Conservation (phyloP, 345 rosid genomes). For the Linum usitatissimum region DNA sequence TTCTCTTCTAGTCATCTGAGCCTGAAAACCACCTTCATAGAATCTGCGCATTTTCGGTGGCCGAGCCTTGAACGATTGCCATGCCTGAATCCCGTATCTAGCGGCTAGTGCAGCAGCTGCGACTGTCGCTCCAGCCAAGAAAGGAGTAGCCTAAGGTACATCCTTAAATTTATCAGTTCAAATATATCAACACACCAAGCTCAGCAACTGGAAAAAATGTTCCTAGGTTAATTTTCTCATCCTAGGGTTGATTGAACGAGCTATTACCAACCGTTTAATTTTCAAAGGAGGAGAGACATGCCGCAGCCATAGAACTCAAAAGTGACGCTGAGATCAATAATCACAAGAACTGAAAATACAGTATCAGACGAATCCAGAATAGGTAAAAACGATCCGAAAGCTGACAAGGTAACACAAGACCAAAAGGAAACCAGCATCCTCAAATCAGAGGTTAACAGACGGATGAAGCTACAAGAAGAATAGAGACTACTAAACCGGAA, state of each 20-base stretch:
- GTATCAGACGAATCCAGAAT: not conserved
- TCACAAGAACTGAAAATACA: no score
- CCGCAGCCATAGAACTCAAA: no score
- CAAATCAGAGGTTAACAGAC: not conserved
- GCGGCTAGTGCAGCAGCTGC: constrained; percentile 62
- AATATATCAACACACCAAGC: not conserved
- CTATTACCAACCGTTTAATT: not conserved
- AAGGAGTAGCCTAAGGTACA: constrained; percentile 30
- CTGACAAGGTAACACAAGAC: not conserved
- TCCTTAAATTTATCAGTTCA: no score
- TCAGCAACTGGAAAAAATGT: not conserved
- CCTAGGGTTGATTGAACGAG: not conserved
- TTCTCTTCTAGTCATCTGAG: constrained; percentile 31
- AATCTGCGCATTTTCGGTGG: constrained; percentile 27
- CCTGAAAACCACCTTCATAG: constrained; percentile 39
- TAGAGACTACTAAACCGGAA: no score
- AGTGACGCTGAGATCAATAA: not conserved
- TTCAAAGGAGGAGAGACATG: not conserved
- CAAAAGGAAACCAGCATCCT: not conserved
- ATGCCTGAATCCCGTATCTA: constrained; percentile 42
- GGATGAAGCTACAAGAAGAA: no score
- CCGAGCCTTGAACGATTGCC: constrained; percentile 51
- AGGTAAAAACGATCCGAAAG: not conserved
- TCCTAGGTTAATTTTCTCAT: not conserved
- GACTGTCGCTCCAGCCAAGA: constrained; percentile 41